A percentile compares a stretch with the other conserved stretches of the same genome.
Evolutionary conservation across 805 yeast species (phyloP).

Genomic region (Lipomyces yamanashiensis): DNA sequence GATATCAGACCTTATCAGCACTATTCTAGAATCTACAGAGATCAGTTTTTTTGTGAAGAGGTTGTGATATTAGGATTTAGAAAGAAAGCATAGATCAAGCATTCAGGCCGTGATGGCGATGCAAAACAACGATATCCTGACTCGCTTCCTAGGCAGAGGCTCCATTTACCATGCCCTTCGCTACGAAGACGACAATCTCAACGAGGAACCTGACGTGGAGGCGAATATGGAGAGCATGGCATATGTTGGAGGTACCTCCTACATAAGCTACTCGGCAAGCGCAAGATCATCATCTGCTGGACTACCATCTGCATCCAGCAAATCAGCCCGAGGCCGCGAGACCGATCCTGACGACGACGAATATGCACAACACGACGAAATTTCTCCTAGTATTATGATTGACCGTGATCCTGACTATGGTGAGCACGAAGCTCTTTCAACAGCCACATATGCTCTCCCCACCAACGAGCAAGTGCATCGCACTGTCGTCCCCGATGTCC

Average conservation of each 20-base stretch:
- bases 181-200: constrained; percentile 28
- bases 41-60: too few relatives aligned
- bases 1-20: too few relatives aligned
- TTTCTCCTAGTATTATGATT: constrained; percentile 13
- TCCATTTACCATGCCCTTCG: constrained; percentile 37
- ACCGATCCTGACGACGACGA: constrained; percentile 7
- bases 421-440: not conserved
- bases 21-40: too few relatives aligned
- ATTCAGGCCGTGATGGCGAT: not conserved
- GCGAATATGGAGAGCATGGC: constrained; percentile 28
- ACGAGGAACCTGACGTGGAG: constrained; percentile 30
- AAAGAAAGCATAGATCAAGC: not conserved
- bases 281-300: constrained; percentile 31
- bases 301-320: constrained; percentile 24
- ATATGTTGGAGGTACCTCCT: not conserved
- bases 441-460: not conserved
- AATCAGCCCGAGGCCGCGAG: not conserved
- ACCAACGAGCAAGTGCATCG: constrained; percentile 5
- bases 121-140: constrained; percentile 25
- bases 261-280: constrained; percentile 12
- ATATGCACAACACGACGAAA: constrained; percentile 17
- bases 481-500: constrained; percentile 8
- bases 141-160: constrained; percentile 36
- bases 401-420: not conserved
- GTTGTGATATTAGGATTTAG: too few relatives aligned